Conservation (phyloP, 208 protist genomes). For the Lotmaria passim region DNA sequence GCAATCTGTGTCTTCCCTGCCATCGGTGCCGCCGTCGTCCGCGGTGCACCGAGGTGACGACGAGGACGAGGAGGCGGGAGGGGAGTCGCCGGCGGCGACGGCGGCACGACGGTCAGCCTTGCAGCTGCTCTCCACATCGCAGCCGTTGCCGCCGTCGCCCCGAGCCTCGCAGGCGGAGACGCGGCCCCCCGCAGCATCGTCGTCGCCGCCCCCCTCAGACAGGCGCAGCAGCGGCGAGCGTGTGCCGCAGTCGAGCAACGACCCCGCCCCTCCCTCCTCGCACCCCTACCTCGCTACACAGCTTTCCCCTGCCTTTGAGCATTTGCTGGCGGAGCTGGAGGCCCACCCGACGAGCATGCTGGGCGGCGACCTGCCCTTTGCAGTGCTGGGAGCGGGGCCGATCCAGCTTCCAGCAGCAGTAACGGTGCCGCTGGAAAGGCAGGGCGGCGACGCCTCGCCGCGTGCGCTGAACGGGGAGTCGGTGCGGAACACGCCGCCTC, state of each 20-base stretch:
- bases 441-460: neutral
- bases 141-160: neutral
- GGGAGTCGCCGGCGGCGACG: slow-evolving; percentile 23
- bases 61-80: slow-evolving; percentile 34
- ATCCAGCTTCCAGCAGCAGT: neutral
- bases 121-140: slow-evolving; percentile 13
- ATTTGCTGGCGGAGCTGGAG: slow-evolving; percentile 29
- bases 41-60: slow-evolving; percentile 7
- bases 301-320: slow-evolving; percentile 27
- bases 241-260: neutral
- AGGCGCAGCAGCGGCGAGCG: neutral
- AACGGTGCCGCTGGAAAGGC: neutral
- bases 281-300: slow-evolving; percentile 21
- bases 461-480: slow-evolving; percentile 96
- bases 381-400: neutral
- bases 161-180: neutral
- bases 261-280: neutral
- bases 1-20: neutral
- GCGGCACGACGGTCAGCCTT: slow-evolving; percentile 16
- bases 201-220: neutral
- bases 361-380: slow-evolving; percentile 1
- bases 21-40: neutral
- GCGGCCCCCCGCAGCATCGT: neutral
- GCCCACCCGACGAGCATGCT: slow-evolving; percentile 12
- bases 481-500: slow-evolving; percentile 98